A percentile compares a stretch with the other conserved stretches of the same genome.
phyloP scores from a whole-genome alignment of 2,329 filamentous ascomycete species.

The Dothistroma pini region DNA sequence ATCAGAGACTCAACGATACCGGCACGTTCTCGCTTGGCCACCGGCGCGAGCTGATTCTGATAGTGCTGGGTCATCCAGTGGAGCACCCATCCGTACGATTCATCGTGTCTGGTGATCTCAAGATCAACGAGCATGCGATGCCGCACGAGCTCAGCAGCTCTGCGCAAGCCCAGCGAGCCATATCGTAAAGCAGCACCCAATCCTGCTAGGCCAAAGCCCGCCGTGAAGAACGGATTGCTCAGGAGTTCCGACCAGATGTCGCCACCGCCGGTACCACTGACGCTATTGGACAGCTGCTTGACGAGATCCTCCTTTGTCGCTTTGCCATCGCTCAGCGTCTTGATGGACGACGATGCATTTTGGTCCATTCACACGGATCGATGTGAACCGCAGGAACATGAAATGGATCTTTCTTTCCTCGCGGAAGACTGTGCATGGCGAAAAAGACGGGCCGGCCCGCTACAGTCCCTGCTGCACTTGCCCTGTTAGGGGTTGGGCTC shows the following conservation, averaged over 20 bases:
- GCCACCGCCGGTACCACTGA: conserved; percentile 31
- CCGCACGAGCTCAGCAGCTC: conserved; percentile 69
- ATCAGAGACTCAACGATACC: conserved; percentile 53
- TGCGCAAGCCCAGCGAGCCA: conserved; percentile 71
- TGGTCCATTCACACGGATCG: conserved; percentile 29
- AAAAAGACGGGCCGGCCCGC: background rate
- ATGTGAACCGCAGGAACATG: background rate
- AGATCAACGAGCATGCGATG: conserved; percentile 89
- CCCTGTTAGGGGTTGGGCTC: background rate
- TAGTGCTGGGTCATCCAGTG: conserved; percentile 77
- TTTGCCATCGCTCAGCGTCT: conserved; percentile 5
- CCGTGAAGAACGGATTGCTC: conserved; percentile 53
- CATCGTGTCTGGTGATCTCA: conserved; percentile 91
- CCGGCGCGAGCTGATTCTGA: conserved; percentile 39
- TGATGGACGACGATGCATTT: conserved; percentile 31
- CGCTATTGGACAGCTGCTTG: conserved; percentile 36
- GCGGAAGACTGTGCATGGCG: background rate
- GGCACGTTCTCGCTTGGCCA: conserved; percentile 25
- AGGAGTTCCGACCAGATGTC: conserved; percentile 45
- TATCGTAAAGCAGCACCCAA: conserved; percentile 79
- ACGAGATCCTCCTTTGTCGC: conserved; percentile 33
- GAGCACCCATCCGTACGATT: conserved; percentile 89
- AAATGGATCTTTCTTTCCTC: background rate
- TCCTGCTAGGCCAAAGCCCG: conserved; percentile 81
- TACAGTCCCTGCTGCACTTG: background rate